Conservation (phyloP, 176 grass and related monocot genomes). For the Zoysia pacifica region DNA sequence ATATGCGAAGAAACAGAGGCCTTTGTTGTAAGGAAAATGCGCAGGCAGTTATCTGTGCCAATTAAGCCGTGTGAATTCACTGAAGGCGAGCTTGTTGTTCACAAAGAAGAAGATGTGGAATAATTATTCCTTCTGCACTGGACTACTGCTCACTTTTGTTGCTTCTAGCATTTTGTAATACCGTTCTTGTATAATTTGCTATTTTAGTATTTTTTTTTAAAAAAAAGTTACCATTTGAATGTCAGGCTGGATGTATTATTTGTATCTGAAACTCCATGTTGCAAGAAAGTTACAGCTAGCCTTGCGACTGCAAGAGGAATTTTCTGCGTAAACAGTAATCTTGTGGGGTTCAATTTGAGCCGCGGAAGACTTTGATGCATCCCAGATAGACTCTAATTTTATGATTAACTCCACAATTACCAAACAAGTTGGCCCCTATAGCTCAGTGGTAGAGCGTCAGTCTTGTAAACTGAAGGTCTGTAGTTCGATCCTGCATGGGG, state of each 20-base stretch:
- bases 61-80: slow-evolving; percentile 64
- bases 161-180: slow-evolving; percentile 10
- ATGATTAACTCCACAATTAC: not conserved
- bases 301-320: not conserved
- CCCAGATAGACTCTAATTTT: too few relatives aligned
- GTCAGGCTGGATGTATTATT: not conserved
- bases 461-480: slow-evolving; percentile 99
- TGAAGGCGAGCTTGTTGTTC: slow-evolving; percentile 51
- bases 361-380: not conserved
- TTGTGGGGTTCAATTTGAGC: not conserved
- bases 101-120: slow-evolving; percentile 58
- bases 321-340: not conserved
- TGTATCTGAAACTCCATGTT: not conserved
- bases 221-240: not conserved
- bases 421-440: slow-evolving; percentile 47
- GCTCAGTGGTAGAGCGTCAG: slow-evolving; percentile 99
- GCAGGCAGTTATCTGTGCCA: slow-evolving; percentile 61
- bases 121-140: not conserved
- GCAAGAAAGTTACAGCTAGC: not conserved
- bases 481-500: slow-evolving; percentile 98
- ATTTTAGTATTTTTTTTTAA: not conserved
- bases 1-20: slow-evolving; percentile 87
- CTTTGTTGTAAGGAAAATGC: slow-evolving; percentile 92
- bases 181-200: not conserved
- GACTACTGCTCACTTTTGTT: not conserved